Evolutionary conservation across 2,329 filamentous ascomycete genomes (phyloP).

Genomic region (Amauroascus verrucosus): DNA sequence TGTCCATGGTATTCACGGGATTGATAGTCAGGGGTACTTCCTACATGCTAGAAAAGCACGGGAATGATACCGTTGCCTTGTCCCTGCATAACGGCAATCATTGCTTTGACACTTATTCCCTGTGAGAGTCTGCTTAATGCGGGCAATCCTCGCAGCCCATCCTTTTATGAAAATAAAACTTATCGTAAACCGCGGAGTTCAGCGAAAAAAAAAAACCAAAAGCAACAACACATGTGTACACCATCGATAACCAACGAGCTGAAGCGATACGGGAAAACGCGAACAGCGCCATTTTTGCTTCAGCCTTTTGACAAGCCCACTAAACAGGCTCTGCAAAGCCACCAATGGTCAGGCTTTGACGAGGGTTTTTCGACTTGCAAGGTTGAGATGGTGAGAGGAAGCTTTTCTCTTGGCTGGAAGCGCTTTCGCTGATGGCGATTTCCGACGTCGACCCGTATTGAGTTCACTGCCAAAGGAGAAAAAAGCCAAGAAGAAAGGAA

Average conservation of each 20-base stretch:
- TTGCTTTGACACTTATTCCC: conserved; percentile 10
- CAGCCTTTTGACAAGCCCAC: background rate
- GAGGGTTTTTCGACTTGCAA: background rate
- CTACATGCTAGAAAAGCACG: background rate
- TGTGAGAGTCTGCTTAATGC: background rate
- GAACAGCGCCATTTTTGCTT: background rate
- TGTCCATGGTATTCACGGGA: background rate
- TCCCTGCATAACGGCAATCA: conserved; percentile 8
- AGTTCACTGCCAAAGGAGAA: too few relatives aligned
- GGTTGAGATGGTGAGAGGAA: background rate
- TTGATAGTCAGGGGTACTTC: background rate
- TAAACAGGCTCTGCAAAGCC: background rate
- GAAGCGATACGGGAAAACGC: background rate
- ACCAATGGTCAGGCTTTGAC: background rate
- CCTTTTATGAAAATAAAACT: background rate
- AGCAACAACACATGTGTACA: too few relatives aligned
- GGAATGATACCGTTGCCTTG: conserved; percentile 1
- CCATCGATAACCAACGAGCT: background rate
- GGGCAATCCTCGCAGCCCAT: background rate
- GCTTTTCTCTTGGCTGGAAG: background rate
- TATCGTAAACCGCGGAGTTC: background rate
- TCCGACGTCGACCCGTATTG: background rate
- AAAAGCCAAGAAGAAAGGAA: too few relatives aligned
- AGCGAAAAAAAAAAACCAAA: background rate
- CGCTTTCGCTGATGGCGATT: background rate